Base-by-base conservation (phyloP, 495 filamentous ascomycete species). In the Aspergillus sclerotiicarbonarius region DNA sequence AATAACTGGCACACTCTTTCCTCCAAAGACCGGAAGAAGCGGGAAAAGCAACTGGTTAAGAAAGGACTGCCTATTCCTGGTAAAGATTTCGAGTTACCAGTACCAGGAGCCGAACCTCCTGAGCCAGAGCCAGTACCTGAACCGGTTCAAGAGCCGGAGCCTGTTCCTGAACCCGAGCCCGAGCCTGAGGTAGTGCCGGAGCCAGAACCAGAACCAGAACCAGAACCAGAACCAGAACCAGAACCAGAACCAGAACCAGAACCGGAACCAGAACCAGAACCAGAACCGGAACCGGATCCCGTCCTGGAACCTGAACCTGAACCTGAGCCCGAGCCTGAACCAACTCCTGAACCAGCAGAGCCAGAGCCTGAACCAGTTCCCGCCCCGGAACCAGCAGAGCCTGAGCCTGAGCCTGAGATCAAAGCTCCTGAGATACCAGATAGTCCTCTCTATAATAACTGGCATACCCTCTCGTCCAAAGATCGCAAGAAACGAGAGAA, bases 401-500 rank as follows among this genome's bases (percentile, higher is more conserved):
- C 67, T 6, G 68, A 73, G 39, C 59, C 59, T 29, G 47, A 62
- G 29, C 59, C 48, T 0, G 66, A 68, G 7, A 62, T 62, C 8
- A 60, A 66, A 43, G 59, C 59, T 15, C 58, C 68, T 45, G 41
- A 57, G 16, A 52, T 71, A 6, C 70, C 64, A 20, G 67, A 71
- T 51, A 68, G 74, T 57, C 71, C 73, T 33, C 63, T 77, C 8
- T 77, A 77, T 50, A 60, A 72, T 8, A 64, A 68, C 25, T 77
- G 73, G 73, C 16, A 55, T 1, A 63, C 31, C n/a, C 35, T 77
- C 15, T 69, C 64, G 5, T 72, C 71, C 2, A 76, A 76, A 54
- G 75, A 76, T 4, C 61, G 69, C n/a, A 76, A 76, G 61, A 72
- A 65, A 43, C 69, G 75, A 32, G 73, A 76, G 31, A 77, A 71